Evolutionary conservation across 2,329 filamentous ascomycete genomes (phyloP).

Genomic region (Drechslerella stenobrocha): DNA sequence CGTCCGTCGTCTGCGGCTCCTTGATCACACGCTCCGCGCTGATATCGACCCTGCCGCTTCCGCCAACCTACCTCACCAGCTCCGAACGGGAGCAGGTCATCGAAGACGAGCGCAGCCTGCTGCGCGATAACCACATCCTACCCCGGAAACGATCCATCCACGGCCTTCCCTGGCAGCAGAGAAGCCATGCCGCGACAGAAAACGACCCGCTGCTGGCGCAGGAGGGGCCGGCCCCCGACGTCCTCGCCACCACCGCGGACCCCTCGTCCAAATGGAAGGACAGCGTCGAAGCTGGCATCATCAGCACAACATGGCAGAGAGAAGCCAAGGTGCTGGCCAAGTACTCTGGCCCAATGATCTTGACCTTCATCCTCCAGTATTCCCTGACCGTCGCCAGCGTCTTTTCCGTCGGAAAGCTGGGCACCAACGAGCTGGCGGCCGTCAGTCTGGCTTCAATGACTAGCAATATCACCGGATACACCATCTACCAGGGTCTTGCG

Average conservation of each 20-base stretch:
- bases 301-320: conserved; percentile 87
- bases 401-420: conserved; percentile 75
- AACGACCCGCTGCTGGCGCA: conserved; percentile 55
- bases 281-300: conserved; percentile 76
- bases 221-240: conserved; percentile 24
- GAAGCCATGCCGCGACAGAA: conserved; percentile 59
- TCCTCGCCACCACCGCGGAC: conserved; percentile 55
- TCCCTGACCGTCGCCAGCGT: conserved; percentile 80
- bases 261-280: conserved; percentile 76
- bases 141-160: conserved; percentile 62
- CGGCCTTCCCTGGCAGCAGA: conserved; percentile 57
- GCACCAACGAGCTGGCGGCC: conserved; percentile 70
- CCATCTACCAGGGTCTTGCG: conserved; percentile 74
- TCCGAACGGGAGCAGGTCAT: conserved; percentile 64
- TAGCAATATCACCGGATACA: conserved; percentile 75
- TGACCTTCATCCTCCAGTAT: conserved; percentile 79
- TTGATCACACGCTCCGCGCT: conserved; percentile 49
- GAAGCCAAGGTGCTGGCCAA: conserved; percentile 78
- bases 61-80: conserved; percentile 58
- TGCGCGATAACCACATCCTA: conserved; percentile 68
- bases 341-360: conserved; percentile 71
- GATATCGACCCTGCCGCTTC: conserved; percentile 48
- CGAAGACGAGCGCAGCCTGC: conserved; percentile 64
- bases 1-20: conserved; percentile 50
- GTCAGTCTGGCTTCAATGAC: conserved; percentile 75